Percentiles rank a stretch among this genome's conserved stretches.
These are phyloP conservation scores for Saccharomycopsis sp. DNA, from an alignment of 805 yeast genomes.

Conservation along the genomic window DNA sequence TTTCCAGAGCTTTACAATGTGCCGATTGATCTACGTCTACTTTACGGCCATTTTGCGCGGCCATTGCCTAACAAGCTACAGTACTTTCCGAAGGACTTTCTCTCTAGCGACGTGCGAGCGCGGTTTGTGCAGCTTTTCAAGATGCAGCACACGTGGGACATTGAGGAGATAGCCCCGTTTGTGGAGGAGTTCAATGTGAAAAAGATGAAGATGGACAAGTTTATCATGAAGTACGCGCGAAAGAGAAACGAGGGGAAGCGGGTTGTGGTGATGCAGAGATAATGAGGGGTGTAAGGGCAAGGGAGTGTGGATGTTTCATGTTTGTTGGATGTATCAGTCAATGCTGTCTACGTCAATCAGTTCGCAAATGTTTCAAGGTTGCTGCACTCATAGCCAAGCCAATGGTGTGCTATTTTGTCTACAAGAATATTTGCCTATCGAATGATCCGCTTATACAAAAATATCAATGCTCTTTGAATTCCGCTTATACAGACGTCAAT, in stretches of 20 bases:
- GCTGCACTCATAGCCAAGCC: too few species aligned
- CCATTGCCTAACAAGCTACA: constrained; percentile 42
- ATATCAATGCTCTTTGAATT: too few species aligned
- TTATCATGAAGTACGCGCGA: constrained; percentile 57
- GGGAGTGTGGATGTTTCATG: too few species aligned
- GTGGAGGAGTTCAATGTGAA: constrained; percentile 47
- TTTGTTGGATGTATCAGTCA: too few species aligned
- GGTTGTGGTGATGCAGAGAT: constrained; percentile 30
- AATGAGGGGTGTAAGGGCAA: too few species aligned
- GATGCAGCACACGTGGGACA: constrained; percentile 51
- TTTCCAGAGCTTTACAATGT: constrained; percentile 60
- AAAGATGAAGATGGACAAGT: constrained; percentile 47
- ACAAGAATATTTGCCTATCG: too few species aligned
- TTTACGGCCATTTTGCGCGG: constrained; percentile 49
- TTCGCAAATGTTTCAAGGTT: too few species aligned
- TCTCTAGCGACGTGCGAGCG: constrained; percentile 42
- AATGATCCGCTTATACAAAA: too few species aligned
- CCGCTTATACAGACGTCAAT: too few species aligned
- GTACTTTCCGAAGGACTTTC: constrained; percentile 41
- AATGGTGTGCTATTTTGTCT: too few species aligned
- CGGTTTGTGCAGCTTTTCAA: constrained; percentile 49
- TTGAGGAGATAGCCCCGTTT: constrained; percentile 59
- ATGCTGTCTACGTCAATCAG: too few species aligned
- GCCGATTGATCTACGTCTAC: constrained; percentile 45
- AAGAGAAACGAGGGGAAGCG: constrained; percentile 42